Percentiles rank a stretch among this genome's conserved stretches.
phyloP scores from a whole-genome alignment of 2,329 filamentous ascomycete genomes.

The Neopestalotiopsis sp. region DNA sequence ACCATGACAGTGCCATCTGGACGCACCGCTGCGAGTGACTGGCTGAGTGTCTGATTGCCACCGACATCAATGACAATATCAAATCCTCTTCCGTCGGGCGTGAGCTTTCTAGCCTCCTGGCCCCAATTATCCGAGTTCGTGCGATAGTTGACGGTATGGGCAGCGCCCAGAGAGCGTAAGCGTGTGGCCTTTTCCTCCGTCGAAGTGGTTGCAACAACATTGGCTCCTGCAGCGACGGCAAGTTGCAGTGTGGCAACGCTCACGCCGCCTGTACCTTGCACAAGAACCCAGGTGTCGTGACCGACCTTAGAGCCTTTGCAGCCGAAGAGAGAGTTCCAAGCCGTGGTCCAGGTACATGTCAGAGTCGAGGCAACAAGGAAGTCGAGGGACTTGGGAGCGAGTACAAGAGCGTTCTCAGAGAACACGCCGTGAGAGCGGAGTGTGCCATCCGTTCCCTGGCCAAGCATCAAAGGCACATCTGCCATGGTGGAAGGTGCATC shows the following conservation, averaged over 20 bases:
- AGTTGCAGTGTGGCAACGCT: conserved; percentile 44
- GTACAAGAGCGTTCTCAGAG: conserved; percentile 47
- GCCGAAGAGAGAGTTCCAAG: conserved; percentile 58
- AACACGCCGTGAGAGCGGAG: conserved; percentile 55
- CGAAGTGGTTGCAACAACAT: conserved; percentile 64
- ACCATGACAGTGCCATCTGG: conserved; percentile 40
- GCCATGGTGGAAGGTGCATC: conserved; percentile 35
- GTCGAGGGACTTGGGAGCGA: conserved; percentile 1
- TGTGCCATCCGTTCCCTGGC: conserved; percentile 56
- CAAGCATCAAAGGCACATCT: conserved; percentile 64
- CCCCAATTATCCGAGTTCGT: conserved; percentile 61
- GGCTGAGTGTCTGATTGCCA: conserved; percentile 63
- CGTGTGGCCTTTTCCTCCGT: conserved; percentile 58
- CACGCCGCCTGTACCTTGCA: conserved; percentile 48
- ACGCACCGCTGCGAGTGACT: conserved; percentile 57
- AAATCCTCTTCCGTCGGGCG: conserved; percentile 55
- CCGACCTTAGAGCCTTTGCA: conserved; percentile 47
- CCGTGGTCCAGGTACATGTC: conserved; percentile 55
- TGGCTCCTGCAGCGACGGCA: conserved; percentile 56
- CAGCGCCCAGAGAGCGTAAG: conserved; percentile 61
- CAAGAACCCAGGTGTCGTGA: conserved; percentile 38
- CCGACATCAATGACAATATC: conserved; percentile 72
- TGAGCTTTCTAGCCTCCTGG: conserved; percentile 56
- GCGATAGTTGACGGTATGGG: conserved; percentile 67
- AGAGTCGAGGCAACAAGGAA: conserved; percentile 45